A percentile compares a stretch with the other conserved stretches of the same genome.
phyloP scores from a whole-genome alignment of 768 basidiomycete species.

The Paxillus rubicundulus region DNA sequence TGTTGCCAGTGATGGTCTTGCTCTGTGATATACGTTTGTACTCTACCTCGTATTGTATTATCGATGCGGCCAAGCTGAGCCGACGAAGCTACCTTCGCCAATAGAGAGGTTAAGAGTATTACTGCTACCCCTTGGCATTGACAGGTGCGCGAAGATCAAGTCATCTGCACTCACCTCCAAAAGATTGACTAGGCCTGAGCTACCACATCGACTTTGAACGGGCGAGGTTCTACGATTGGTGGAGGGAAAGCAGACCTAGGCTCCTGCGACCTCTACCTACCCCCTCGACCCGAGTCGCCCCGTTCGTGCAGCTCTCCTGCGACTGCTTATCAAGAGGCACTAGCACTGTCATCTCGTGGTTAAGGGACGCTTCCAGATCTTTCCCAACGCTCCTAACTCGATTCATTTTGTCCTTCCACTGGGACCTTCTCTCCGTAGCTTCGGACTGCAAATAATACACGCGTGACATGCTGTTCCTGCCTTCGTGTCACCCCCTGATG shows the following conservation, averaged over 20 bases:
- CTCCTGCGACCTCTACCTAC: slow-evolving; percentile 35
- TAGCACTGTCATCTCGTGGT: slow-evolving; percentile 30
- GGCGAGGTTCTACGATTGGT: slow-evolving; percentile 43
- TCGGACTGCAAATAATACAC: slow-evolving; percentile 38
- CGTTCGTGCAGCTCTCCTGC: slow-evolving; percentile 31
- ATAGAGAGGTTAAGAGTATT: no score
- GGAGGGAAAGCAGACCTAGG: no score
- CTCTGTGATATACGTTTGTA: no score
- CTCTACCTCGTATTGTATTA: no score
- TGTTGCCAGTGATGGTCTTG: no score
- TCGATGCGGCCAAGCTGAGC: no score
- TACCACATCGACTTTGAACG: slow-evolving; percentile 34
- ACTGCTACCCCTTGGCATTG: slow-evolving; percentile 19
- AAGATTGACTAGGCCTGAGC: slow-evolving; percentile 7
- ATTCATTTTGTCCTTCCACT: slow-evolving; percentile 20
- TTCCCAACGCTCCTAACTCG: slow-evolving; percentile 20
- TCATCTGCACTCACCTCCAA: slow-evolving; percentile 1
- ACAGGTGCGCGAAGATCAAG: slow-evolving; percentile 6
- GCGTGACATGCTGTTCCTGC: slow-evolving; percentile 33
- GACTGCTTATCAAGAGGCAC: slow-evolving; percentile 35
- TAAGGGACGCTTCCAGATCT: slow-evolving; percentile 13
- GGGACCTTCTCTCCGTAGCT: slow-evolving; percentile 24
- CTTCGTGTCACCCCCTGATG: slow-evolving; percentile 14
- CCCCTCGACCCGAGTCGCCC: slow-evolving; percentile 26
- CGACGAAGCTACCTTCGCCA: no score